A percentile compares a stretch with the other conserved stretches of the same genome.
Conservation (phyloP, 768 basidiomycete species). For the Naganishia antarctica region DNA sequence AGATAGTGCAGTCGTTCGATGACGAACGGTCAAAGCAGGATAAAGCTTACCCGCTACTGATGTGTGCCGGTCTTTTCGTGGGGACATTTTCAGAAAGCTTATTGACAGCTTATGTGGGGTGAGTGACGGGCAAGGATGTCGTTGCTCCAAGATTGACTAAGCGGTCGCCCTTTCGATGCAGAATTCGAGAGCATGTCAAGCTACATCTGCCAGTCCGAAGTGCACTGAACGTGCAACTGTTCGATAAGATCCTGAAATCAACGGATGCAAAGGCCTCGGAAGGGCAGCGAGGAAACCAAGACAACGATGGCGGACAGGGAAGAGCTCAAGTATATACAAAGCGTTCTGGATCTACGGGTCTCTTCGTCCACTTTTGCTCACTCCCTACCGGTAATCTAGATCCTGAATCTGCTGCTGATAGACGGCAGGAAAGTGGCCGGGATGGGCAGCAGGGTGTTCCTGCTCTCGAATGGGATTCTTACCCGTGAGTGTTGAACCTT, state of each 20-base stretch:
- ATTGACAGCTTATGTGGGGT: conserved; percentile 18
- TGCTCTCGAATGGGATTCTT: conserved; percentile 31
- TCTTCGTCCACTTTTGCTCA: no score
- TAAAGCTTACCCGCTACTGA: conserved; percentile 39
- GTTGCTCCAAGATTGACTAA: background rate
- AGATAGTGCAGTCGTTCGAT: conserved; percentile 39
- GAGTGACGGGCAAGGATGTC: conserved; percentile 11
- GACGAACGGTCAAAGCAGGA: conserved; percentile 26
- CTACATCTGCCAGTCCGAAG: conserved; percentile 22
- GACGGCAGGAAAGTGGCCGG: conserved; percentile 36
- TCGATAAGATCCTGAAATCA: conserved; percentile 38
- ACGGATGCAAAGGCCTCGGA: conserved; percentile 41
- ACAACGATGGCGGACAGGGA: conserved; percentile 23
- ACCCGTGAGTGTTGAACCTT: background rate
- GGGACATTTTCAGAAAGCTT: conserved; percentile 34
- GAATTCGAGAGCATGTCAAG: background rate
- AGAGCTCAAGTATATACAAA: conserved; percentile 18
- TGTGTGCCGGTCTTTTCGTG: conserved; percentile 39
- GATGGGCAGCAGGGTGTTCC: conserved; percentile 34
- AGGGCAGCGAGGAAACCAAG: conserved; percentile 31
- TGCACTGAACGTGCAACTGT: conserved; percentile 31
- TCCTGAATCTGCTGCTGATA: conserved; percentile 41
- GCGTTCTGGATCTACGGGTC: no score
- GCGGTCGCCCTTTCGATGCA: background rate
- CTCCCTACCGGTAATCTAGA: conserved; percentile 8